These are phyloP conservation scores for Luffa aegyptiaca DNA, from an alignment of 306 rosid genomes.

Conservation along the genomic window DNA sequence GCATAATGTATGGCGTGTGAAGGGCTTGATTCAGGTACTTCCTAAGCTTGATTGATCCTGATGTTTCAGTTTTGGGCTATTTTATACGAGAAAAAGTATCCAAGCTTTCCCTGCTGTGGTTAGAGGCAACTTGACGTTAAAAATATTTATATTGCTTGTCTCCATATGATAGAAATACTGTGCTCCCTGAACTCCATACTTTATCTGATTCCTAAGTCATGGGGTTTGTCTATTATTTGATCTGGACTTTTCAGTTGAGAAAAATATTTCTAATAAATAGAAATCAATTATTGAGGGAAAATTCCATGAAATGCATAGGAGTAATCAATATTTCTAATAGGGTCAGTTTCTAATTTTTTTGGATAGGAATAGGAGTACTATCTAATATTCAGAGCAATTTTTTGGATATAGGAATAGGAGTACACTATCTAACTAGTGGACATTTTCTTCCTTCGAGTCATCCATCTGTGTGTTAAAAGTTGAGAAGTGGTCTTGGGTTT, in stretches of 20 bases:
- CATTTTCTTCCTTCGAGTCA: background rate
- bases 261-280: background rate
- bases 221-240: background rate
- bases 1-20: slow-evolving; percentile 97
- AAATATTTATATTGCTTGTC: background rate
- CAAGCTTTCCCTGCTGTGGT: background rate
- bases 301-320: background rate
- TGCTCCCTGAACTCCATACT: background rate
- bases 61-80: background rate
- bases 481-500: background rate
- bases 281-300: background rate
- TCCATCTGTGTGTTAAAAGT: background rate
- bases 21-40: slow-evolving; percentile 91
- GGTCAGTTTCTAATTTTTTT: background rate
- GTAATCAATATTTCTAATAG: background rate
- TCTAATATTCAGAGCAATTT: background rate
- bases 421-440: background rate
- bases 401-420: background rate
- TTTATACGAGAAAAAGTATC: background rate
- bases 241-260: background rate
- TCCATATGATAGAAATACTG: background rate
- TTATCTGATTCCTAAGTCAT: background rate
- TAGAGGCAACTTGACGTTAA: background rate
- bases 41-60: background rate
- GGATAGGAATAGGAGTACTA: background rate